phyloP scores from a whole-genome alignment of 225 moss, liverwort and hornwort species.

The Polytrichum formosum region DNA sequence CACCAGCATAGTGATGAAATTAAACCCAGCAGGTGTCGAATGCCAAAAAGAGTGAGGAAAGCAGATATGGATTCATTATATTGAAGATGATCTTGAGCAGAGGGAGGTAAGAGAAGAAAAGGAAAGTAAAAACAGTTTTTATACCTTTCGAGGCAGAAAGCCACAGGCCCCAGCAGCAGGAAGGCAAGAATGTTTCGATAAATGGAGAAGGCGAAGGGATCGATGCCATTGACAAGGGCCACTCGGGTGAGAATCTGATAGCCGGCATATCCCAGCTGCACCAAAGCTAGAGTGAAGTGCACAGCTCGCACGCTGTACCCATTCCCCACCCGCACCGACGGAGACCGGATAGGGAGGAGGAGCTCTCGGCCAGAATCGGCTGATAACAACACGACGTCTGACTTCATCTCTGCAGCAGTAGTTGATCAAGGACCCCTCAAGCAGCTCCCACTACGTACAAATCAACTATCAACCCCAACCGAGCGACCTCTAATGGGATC shows the following conservation, averaged over 20 bases:
- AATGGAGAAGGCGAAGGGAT: slow-evolving; percentile 12
- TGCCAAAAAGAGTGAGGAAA: neutral
- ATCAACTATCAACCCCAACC: no score
- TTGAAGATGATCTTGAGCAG: neutral
- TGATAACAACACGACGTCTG: no score
- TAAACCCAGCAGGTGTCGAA: neutral
- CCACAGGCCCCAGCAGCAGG: slow-evolving; percentile 25
- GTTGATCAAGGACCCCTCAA: no score
- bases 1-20: neutral
- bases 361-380: no score
- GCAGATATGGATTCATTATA: no score
- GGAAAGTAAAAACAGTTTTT: neutral
- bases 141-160: slow-evolving; percentile 31
- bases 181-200: slow-evolving; percentile 25
- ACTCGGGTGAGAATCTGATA: slow-evolving; percentile 25
- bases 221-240: slow-evolving; percentile 26
- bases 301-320: slow-evolving; percentile 1
- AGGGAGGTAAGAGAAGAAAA: neutral
- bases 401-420: no score
- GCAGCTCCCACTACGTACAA: no score
- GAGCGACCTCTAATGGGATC: no score
- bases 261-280: slow-evolving; percentile 23
- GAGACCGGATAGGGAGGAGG: no score
- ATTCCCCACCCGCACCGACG: neutral
- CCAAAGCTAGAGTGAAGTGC: slow-evolving; percentile 9